Percentiles rank a stretch among this genome's conserved stretches.
Evolutionary conservation across 78 protist species (phyloP).

Genomic region (Pigoraptor vietnamica): DNA sequence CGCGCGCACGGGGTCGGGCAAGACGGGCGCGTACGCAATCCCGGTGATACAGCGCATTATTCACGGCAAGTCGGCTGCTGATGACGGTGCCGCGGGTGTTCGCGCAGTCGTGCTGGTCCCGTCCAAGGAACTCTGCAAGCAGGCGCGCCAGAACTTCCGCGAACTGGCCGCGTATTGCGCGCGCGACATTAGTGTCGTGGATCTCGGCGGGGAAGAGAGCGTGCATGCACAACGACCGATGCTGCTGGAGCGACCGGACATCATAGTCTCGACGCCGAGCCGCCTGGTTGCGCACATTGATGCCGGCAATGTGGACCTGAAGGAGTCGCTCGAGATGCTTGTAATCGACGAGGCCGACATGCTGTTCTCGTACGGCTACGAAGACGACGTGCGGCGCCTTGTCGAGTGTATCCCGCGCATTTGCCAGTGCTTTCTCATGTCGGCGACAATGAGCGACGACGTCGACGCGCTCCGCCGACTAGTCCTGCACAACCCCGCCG

Average conservation of each 20-base stretch:
- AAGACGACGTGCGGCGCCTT: conserved; percentile 52
- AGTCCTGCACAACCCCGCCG: conserved; percentile 52
- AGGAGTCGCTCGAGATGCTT: conserved; percentile 14
- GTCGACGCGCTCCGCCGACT: conserved; percentile 52
- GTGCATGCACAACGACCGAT: conserved; percentile 23
- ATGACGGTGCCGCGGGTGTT: conserved; percentile 6
- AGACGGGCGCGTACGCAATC: conserved; percentile 72
- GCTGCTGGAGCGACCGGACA: conserved; percentile 48
- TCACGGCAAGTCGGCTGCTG: conserved; percentile 10
- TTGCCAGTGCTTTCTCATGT: conserved; percentile 31
- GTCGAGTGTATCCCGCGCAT: conserved; percentile 8
- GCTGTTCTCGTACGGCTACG: conserved; percentile 68
- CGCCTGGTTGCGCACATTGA: conserved; percentile 52
- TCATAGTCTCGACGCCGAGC: conserved; percentile 67
- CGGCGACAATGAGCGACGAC: conserved; percentile 23
- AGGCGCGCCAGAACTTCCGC: conserved; percentile 20
- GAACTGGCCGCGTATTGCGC: background rate
- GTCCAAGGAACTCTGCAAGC: conserved; percentile 74
- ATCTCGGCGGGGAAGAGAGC: background rate
- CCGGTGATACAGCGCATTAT: conserved; percentile 67
- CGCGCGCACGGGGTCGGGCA: conserved; percentile 82
- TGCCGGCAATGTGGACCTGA: background rate
- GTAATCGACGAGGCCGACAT: conserved; percentile 87
- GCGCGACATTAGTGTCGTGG: background rate
- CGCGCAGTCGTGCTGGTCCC: conserved; percentile 78